Evolutionary conservation across 1,284 basidiomycete species (phyloP).

Genomic region (Sphaerobolus stellatus): DNA sequence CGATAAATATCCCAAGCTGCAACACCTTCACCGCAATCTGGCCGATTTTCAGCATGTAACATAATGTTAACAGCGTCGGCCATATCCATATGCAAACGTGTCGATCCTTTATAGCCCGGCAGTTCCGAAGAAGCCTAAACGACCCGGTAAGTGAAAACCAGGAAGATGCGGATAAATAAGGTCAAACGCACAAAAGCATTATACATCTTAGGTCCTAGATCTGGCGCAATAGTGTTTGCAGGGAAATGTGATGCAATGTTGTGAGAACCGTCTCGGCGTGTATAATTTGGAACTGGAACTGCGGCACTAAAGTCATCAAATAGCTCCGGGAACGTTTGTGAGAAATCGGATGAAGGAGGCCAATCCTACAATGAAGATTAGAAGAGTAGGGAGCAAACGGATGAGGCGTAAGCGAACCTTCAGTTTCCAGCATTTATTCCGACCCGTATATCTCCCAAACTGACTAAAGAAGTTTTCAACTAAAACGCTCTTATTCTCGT

Average conservation of each 20-base stretch:
- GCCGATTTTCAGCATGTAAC: slow-evolving; percentile 65
- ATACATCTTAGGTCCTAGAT: slow-evolving; percentile 74
- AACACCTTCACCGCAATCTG: slow-evolving; percentile 69
- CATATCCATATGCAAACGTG: slow-evolving; percentile 94
- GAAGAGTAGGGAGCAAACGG: slow-evolving; percentile 2
- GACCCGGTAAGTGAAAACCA: background rate
- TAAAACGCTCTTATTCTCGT: slow-evolving; percentile 58
- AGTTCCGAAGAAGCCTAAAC: slow-evolving; percentile 65
- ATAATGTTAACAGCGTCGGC: slow-evolving; percentile 94
- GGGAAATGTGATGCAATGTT: slow-evolving; percentile 92
- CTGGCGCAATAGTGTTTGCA: slow-evolving; percentile 77
- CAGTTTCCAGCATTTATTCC: slow-evolving; percentile 71
- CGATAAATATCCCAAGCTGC: slow-evolving; percentile 93
- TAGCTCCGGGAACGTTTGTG: slow-evolving; percentile 79
- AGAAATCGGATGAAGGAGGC: slow-evolving; percentile 86
- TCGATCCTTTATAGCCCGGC: slow-evolving; percentile 74
- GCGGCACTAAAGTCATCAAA: slow-evolving; percentile 83
- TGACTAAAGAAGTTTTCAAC: slow-evolving; percentile 78
- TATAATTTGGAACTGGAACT: slow-evolving; percentile 86
- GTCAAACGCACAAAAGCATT: slow-evolving; percentile 35
- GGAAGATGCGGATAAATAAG: slow-evolving; percentile 1
- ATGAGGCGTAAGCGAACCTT: slow-evolving; percentile 51
- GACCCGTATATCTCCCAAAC: slow-evolving; percentile 68
- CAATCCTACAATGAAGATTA: slow-evolving; percentile 64
- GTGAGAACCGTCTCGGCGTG: slow-evolving; percentile 81